Evolutionary conservation across 192 early-diverging fungal genomes (phyloP), one percentile per base, ranked within the genome.

Genomic region (Entomortierella lignicola): DNA sequence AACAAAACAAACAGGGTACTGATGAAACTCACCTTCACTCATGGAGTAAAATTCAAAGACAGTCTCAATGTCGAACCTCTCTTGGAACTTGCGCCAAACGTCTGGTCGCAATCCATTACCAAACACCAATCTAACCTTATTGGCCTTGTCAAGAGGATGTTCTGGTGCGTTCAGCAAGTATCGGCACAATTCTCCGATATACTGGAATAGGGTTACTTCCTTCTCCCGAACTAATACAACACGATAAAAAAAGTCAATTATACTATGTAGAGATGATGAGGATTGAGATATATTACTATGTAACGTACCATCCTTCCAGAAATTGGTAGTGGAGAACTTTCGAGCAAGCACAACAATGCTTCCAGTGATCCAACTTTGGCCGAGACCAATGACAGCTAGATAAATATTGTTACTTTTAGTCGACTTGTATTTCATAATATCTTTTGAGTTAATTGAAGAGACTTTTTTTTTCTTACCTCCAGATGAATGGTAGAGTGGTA

Each of bases 61-160:
- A 0, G 82, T 81, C 4, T 62, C 54, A 27, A 93, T 88, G 44
- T 61, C 74, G 67, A 93, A 92, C 15, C 92, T 81, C 26, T 86
- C 81, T 60, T 85, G 83, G 60, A 93, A 91, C 23, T 65, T 68
- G 27, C 60, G 56, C 91, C 92, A 93, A 15, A 93, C 80, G 44
- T 93, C 92, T 8, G 85, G 87, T 13, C 89, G 69, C 79, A 93
- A 82, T 12, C 91, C 92, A 65, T 93, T 93, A 48, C 92, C 92
- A 67, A 87, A 86, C 4, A 82, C 83, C 26, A 91, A 23, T 23
- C 82, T 74, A 37, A 93, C 81, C 0, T 81, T 71, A 56, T 92
- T 90, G 13, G 73, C 72, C 34, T 81, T 85, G 29, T 91, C 90
- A 5, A 79, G 31, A 13, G 87, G 79, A 37, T 64, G 47, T 18